A percentile compares a stretch with the other conserved stretches of the same genome.
Evolutionary conservation across 176 grass and related monocot genomes (phyloP).

Genomic region (Phoenix dactylifera): DNA sequence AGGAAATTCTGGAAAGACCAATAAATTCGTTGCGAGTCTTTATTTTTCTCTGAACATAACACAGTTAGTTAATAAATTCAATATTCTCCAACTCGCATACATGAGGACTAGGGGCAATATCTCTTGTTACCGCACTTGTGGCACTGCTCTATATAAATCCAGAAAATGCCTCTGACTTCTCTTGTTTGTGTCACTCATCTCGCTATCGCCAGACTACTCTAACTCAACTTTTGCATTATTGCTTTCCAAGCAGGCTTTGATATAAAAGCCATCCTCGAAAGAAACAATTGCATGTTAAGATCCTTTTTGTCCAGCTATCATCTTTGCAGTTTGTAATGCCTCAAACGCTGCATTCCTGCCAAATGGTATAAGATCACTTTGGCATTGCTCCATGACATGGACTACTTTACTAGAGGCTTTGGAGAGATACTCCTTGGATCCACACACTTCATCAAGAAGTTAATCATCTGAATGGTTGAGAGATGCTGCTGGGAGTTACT

Average conservation of each 20-base stretch:
- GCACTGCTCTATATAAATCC: slow-evolving; percentile 44
- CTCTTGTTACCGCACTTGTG: slow-evolving; percentile 12
- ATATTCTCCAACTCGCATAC: too few relatives aligned
- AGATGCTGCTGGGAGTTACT: slow-evolving; percentile 73
- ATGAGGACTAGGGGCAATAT: too few relatives aligned
- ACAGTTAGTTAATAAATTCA: too few relatives aligned
- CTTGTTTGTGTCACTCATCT: slow-evolving; percentile 34
- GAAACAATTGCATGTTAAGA: slow-evolving; percentile 71
- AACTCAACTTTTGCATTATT: slow-evolving; percentile 28
- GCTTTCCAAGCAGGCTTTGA: slow-evolving; percentile 34
- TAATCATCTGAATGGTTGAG: slow-evolving; percentile 82
- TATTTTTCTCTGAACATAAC: too few relatives aligned
- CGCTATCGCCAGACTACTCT: slow-evolving; percentile 34
- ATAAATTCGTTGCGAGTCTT: too few relatives aligned
- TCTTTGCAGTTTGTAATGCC: slow-evolving; percentile 66
- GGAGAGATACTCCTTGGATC: slow-evolving; percentile 73
- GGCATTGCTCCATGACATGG: slow-evolving; percentile 74
- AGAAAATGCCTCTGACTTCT: slow-evolving; percentile 38
- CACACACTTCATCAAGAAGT: slow-evolving; percentile 94
- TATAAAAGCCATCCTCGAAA: slow-evolving; percentile 76
- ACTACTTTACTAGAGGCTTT: slow-evolving; percentile 55
- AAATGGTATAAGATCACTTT: slow-evolving; percentile 86
- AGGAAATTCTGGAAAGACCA: too few relatives aligned
- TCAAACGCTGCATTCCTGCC: slow-evolving; percentile 79
- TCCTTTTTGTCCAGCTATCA: too few relatives aligned